Conservation (phyloP, 345 rosid genomes). For the Rubroshorea leprosula region DNA sequence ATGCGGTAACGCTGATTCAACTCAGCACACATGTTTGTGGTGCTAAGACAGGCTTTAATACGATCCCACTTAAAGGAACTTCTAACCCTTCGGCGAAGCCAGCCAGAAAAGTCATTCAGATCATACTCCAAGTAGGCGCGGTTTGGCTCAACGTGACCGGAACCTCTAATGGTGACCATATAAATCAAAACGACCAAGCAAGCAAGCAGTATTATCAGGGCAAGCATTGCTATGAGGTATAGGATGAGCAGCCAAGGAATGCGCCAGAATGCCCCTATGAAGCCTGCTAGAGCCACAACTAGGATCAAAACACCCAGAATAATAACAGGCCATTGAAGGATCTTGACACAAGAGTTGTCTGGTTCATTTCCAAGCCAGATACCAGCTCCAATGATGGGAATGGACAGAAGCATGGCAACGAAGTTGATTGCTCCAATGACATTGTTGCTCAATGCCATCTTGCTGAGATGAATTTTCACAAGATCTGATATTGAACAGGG, state of each 20-base stretch:
- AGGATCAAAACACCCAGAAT: slow-evolving; percentile 66
- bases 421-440: slow-evolving; percentile 85
- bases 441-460: slow-evolving; percentile 79
- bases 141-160: slow-evolving; percentile 71
- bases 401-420: slow-evolving; percentile 72
- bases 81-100: slow-evolving; percentile 66
- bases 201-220: slow-evolving; percentile 55
- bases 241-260: slow-evolving; percentile 68
- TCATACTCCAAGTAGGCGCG: slow-evolving; percentile 73
- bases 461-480: slow-evolving; percentile 1
- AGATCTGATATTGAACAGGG: background rate
- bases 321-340: slow-evolving; percentile 90
- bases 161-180: slow-evolving; percentile 70
- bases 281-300: slow-evolving; percentile 62
- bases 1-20: slow-evolving; percentile 63
- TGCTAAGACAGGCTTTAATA: slow-evolving; percentile 61
- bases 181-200: slow-evolving; percentile 64
- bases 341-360: slow-evolving; percentile 77
- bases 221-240: slow-evolving; percentile 73
- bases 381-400: slow-evolving; percentile 82
- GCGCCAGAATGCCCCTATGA: slow-evolving; percentile 86
- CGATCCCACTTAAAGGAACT: slow-evolving; percentile 78
- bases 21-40: slow-evolving; percentile 60
- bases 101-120: slow-evolving; percentile 71
- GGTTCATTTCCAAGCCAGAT: slow-evolving; percentile 77